Conservation (phyloP, 2,329 filamentous ascomycete species). For the Didymella keratinophila region DNA sequence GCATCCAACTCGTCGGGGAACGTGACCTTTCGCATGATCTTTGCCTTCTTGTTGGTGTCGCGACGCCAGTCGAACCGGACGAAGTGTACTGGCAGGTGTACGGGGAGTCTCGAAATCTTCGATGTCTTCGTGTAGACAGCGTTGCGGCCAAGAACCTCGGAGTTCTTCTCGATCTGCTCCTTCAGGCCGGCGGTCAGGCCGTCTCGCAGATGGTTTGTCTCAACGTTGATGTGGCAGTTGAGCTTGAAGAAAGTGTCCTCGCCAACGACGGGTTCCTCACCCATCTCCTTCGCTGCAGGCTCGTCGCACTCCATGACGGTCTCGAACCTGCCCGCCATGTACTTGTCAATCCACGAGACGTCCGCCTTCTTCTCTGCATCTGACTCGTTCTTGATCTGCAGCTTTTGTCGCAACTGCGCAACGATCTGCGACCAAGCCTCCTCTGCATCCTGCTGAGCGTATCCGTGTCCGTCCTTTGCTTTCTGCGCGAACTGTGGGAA, state of each 20-base stretch:
- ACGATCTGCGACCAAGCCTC: conserved; percentile 98
- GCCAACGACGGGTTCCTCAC: conserved; percentile 72
- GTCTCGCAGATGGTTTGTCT: conserved; percentile 89
- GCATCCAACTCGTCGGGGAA: conserved; percentile 94
- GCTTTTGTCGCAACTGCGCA: conserved; percentile 78
- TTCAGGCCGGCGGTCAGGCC: conserved; percentile 82
- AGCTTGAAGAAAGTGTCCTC: conserved; percentile 88
- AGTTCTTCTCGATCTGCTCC: conserved; percentile 92
- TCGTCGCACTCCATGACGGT: conserved; percentile 86
- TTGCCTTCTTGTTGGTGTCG: conserved; percentile 96
- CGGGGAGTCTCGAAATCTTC: conserved; percentile 87
- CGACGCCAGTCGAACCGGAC: conserved; percentile 98
- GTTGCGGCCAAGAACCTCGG: conserved; percentile 77
- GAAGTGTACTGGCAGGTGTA: conserved; percentile 96
- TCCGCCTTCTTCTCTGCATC: conserved; percentile 51
- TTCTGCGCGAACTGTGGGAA: conserved; percentile 95
- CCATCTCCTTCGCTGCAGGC: conserved; percentile 73
- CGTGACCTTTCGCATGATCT: conserved; percentile 98
- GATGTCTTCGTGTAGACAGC: conserved; percentile 89
- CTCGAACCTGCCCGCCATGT: conserved; percentile 83
- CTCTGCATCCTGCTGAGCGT: conserved; percentile 97
- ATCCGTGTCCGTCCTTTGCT: conserved; percentile 81
- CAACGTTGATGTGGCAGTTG: conserved; percentile 90
- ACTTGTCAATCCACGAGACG: conserved; percentile 84
- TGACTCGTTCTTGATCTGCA: conserved; percentile 68